phyloP scores from a whole-genome alignment of 2,329 filamentous ascomycete genomes.

The Neospermospora avenae region DNA sequence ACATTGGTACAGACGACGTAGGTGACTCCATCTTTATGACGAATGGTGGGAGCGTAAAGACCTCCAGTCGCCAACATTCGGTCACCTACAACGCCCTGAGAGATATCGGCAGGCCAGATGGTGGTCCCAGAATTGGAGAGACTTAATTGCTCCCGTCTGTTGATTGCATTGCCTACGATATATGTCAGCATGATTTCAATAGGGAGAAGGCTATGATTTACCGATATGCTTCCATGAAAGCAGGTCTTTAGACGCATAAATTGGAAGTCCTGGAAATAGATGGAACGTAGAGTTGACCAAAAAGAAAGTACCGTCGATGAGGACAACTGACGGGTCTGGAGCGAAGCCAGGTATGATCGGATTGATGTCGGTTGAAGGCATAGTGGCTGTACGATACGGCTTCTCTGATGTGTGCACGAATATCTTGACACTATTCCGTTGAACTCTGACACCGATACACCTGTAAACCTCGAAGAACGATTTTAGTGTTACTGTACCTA shows the following conservation, averaged over 20 bases:
- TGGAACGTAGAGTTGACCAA: slow-evolving; percentile 56
- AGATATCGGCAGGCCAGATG: background rate
- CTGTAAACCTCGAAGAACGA: background rate
- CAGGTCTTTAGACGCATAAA: slow-evolving; percentile 37
- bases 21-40: slow-evolving; percentile 32
- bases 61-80: slow-evolving; percentile 33
- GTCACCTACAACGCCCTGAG: slow-evolving; percentile 16
- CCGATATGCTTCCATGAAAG: slow-evolving; percentile 22
- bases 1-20: slow-evolving; percentile 35
- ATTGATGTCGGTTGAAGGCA: slow-evolving; percentile 21
- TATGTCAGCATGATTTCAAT: background rate
- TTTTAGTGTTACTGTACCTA: background rate
- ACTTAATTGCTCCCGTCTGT: slow-evolving; percentile 40
- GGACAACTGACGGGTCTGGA: slow-evolving; percentile 34
- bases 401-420: too few relatives aligned
- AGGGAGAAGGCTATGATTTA: background rate
- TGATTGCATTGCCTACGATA: slow-evolving; percentile 38
- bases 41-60: slow-evolving; percentile 38
- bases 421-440: background rate
- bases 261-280: slow-evolving; percentile 52
- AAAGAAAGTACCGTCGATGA: slow-evolving; percentile 34
- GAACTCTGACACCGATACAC: background rate
- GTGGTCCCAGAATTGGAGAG: slow-evolving; percentile 30
- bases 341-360: slow-evolving; percentile 30
- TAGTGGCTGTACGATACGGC: slow-evolving; percentile 9